Percentiles rank a stretch among this genome's conserved stretches.
Conservation (phyloP, 1,139 yeast species). For the Debaryomyces fabryi region DNA sequence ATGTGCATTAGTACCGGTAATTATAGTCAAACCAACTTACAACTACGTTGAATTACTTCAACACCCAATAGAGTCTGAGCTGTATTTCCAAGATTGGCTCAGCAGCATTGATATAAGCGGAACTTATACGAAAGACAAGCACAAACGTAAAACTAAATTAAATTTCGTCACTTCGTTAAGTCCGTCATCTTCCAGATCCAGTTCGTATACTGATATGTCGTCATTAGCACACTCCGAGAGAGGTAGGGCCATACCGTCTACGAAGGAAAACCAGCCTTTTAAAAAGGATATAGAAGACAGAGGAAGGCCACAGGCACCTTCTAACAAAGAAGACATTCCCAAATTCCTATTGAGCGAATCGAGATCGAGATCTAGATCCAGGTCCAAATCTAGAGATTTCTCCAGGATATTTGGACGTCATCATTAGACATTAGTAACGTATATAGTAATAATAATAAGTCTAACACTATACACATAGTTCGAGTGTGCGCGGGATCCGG, state of each 20-base stretch:
- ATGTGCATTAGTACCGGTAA: constrained; percentile 69
- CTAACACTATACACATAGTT: neutral
- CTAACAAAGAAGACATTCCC: constrained; percentile 6
- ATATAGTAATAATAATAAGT: neutral
- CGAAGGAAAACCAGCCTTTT: constrained; percentile 1
- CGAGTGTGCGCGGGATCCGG: neutral
- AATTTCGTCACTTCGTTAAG: constrained; percentile 15
- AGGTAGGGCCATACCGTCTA: constrained; percentile 10
- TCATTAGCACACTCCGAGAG: constrained; percentile 15
- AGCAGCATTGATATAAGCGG: constrained; percentile 24
- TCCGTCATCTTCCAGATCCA: constrained; percentile 23
- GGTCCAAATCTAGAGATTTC: constrained; percentile 24
- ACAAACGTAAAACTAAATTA: constrained; percentile 15
- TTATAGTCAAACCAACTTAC: constrained; percentile 63
- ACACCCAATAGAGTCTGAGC: constrained; percentile 29
- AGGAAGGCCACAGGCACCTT: constrained; percentile 13
- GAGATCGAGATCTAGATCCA: constrained; percentile 20
- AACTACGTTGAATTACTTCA: constrained; percentile 33
- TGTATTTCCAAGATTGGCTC: constrained; percentile 38
- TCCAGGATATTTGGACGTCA: constrained; percentile 21
- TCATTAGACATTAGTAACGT: neutral
- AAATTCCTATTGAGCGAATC: constrained; percentile 12
- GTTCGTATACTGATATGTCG: constrained; percentile 20
- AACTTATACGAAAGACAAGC: constrained; percentile 22
- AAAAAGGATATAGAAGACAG: constrained; percentile 14